Base-by-base conservation (phyloP, 2,329 filamentous ascomycete species). In the Simplicillium aogashimaense region DNA sequence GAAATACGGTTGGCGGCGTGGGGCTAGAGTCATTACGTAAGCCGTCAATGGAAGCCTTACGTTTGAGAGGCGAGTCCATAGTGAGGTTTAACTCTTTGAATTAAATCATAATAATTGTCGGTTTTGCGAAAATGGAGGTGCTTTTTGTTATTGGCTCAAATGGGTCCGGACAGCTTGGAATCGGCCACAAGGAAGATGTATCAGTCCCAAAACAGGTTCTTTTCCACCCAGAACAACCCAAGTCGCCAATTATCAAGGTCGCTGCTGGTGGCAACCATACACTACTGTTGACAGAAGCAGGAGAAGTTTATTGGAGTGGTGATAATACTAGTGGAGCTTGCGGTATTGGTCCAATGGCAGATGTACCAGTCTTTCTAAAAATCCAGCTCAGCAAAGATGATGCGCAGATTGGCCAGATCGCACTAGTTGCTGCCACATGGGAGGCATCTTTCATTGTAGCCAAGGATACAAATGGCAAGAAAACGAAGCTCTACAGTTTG, bases 241-340 rank as follows among this genome's bases (percentile, higher is more conserved):
- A 53, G 20, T 55, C 63, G 12, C 52, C 57, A 18, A 56, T 70
- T 41, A 49, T 54, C 38, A 58, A 56, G 33, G 57, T 72, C 9
- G 64, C 64, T 15, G 69, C 86, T 7, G 90, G 90, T 4, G 89
- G 89, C 2, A 95, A 95, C 53, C 90, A 95, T 58, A 94, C 87
- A 0, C 63, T 95, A 4, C 57, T 94, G 9, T 65, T 88, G 10
- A 76, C 73, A n/a, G 53, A 65, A 4, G 55, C 66, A 18, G 81
- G 81, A 0, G 50, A 63, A 2, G 64, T 89, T 0, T 83, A 76
- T 52, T 79, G 75, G 52, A 72, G 78, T 35, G 88, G 88, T 1
- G 74, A 81, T 43, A 66, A 62, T 7, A 54, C 62, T 2, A 66
- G 56, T 10, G 76, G 76, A 11, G 73, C 76, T 2, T 80, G 76